Evolutionary conservation across 2,329 filamentous ascomycete genomes (phyloP), one percentile per base, ranked within the genome.

Genomic region (Cercospora sesami): DNA sequence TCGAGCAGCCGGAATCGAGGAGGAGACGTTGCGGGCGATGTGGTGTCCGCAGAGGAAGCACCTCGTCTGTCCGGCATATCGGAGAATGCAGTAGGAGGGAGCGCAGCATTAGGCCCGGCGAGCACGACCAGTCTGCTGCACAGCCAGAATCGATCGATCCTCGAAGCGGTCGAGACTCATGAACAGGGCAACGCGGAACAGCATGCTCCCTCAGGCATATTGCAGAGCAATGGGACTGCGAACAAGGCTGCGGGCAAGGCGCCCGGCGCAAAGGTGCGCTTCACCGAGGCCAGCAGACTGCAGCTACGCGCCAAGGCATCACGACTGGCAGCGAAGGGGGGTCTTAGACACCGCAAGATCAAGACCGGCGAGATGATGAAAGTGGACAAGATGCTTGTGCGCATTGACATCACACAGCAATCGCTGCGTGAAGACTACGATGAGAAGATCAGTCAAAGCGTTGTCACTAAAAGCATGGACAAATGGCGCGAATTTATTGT

Each of bases 371-470:
- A 89, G 69, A 86, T 90, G 62, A 80, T 90, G 66, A 90, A 90
- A 77, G 88, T 89, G 78, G 88, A 90, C 74, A 87, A 85, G 68
- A 91, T 91, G 89, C 83, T 91, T 23, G 85, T 90, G 21, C 83
- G 87, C 23, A 83, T 89, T 26, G 89, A 89, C 72, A 74, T 78
- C 65, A 81, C 82, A 48, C 73, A 81, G 48, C 82, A 84, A 70
- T 80, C 79, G n/a, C 67, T 84, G 3, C 84, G 86, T 0, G 82
- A 85, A 6, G 86, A 90, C 66, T 90, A 87, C 71, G 85, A 87
- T 64, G 89, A 91, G 75, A 89, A 89, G 71, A 83, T 85, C 57
- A 89, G 86, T 69, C 80, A 87, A 68, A 84, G 85, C 69, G 83
- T 87, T 58, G 85, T 88, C 69, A 86, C 86, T 8, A 82, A 84